Percentiles rank a stretch among this genome's conserved stretches.
Evolutionary conservation across 768 basidiomycete genomes (phyloP).

Genomic region (Terana coerulea): DNA sequence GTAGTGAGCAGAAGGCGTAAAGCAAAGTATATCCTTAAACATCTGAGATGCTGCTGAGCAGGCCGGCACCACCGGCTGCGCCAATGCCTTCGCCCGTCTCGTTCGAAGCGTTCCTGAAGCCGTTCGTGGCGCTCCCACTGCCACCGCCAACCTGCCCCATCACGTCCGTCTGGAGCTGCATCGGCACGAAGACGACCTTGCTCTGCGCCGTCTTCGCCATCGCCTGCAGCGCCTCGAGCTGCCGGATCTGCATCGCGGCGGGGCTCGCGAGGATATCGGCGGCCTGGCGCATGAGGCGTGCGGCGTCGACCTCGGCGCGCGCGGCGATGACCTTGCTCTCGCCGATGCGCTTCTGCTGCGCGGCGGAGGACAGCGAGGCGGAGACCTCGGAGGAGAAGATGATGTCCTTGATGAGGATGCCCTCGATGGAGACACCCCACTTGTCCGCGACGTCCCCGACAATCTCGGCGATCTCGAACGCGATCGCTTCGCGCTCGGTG

Average conservation of each 20-base stretch:
- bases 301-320: slow-evolving; percentile 92
- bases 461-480: slow-evolving; percentile 94
- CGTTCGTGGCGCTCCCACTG: slow-evolving; percentile 24
- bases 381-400: slow-evolving; percentile 90
- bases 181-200: slow-evolving; percentile 94
- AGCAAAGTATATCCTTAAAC: not conserved
- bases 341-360: slow-evolving; percentile 95
- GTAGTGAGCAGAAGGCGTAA: slow-evolving; percentile 37
- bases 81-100: slow-evolving; percentile 42
- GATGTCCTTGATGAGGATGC: slow-evolving; percentile 93
- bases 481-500: slow-evolving; percentile 95
- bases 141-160: slow-evolving; percentile 39
- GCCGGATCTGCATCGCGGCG: slow-evolving; percentile 97
- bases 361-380: slow-evolving; percentile 88
- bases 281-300: slow-evolving; percentile 94
- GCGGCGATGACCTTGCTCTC: slow-evolving; percentile 97
- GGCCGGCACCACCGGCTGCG: slow-evolving; percentile 43
- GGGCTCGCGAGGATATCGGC: slow-evolving; percentile 93
- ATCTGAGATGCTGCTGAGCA: slow-evolving; percentile 49
- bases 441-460: slow-evolving; percentile 90
- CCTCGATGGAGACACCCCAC: slow-evolving; percentile 97
- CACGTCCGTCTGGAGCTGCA: slow-evolving; percentile 82
- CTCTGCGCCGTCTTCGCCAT: slow-evolving; percentile 88
- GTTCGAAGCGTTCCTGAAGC: slow-evolving; percentile 11
- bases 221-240: slow-evolving; percentile 91